phyloP scores from a whole-genome alignment of 2,329 filamentous ascomycete species.

The Xylaria arbuscula region DNA sequence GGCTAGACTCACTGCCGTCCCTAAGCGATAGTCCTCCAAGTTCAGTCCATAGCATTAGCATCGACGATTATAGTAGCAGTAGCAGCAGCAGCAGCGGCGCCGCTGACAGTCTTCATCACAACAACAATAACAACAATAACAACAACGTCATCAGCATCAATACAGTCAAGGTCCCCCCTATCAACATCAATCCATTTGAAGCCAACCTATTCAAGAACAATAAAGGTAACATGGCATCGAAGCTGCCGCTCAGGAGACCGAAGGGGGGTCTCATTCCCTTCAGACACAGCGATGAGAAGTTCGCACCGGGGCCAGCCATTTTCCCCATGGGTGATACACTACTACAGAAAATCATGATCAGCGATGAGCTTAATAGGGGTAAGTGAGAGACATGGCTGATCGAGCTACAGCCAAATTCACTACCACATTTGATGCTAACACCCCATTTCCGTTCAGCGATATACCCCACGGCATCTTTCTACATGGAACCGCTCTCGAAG shows the following conservation, averaged over 20 bases:
- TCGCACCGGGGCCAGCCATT: slow-evolving; percentile 48
- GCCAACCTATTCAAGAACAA: background rate
- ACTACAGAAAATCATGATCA: slow-evolving; percentile 49
- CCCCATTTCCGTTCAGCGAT: slow-evolving; percentile 33
- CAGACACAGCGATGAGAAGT: slow-evolving; percentile 38
- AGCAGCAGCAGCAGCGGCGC: background rate
- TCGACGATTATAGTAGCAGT: background rate
- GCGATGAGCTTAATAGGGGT: slow-evolving; percentile 44
- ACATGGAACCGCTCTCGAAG: slow-evolving; percentile 26
- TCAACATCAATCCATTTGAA: slow-evolving; percentile 2
- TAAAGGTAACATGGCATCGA: background rate
- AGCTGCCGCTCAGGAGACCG: background rate
- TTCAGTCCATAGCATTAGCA: background rate
- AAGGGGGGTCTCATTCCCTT: slow-evolving; percentile 36
- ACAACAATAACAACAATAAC: background rate
- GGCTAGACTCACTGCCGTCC: background rate
- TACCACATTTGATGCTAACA: slow-evolving; percentile 32
- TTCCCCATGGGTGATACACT: slow-evolving; percentile 55
- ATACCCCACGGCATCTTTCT: slow-evolving; percentile 37
- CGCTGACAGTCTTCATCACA: no score
- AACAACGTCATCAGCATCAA: background rate
- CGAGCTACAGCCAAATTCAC: background rate
- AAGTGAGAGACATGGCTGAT: slow-evolving; percentile 30
- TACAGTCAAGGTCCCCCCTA: background rate
- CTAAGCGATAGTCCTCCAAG: background rate